Conservation (phyloP, 179 eudicot genomes). For the Nepenthes alata region DNA sequence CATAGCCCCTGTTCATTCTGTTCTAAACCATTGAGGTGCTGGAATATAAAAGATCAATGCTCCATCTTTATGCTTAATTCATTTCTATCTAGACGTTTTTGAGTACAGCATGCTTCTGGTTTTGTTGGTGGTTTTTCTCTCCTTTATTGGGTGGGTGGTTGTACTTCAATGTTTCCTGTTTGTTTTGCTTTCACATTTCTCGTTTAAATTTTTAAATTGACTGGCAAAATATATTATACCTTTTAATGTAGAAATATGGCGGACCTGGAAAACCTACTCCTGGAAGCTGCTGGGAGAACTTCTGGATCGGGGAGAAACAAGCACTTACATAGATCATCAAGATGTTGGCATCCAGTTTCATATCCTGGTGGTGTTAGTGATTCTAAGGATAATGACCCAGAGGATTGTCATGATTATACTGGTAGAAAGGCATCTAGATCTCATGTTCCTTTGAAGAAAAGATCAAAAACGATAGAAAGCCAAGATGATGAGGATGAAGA, state of each 20-base stretch:
- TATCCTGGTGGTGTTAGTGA: conserved; percentile 74
- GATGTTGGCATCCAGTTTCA: conserved; percentile 40
- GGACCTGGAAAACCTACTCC: conserved; percentile 68
- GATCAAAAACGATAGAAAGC: conserved; percentile 54
- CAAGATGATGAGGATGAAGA: conserved; percentile 29
- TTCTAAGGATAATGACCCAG: conserved; percentile 66
- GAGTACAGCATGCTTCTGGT: too few species aligned
- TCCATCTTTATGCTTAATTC: too few species aligned
- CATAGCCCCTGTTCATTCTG: too few species aligned
- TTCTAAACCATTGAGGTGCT: too few species aligned
- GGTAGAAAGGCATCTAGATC: conserved; percentile 50
- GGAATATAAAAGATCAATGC: too few species aligned
- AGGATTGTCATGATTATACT: conserved; percentile 39
- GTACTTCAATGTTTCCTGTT: too few species aligned
- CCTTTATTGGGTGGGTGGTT: too few species aligned
- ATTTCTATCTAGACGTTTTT: too few species aligned
- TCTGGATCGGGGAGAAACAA: conserved; percentile 40
- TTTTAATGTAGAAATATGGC: conserved; percentile 18
- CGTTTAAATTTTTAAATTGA: too few species aligned
- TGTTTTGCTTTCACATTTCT: too few species aligned
- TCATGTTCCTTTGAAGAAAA: conserved; percentile 72
- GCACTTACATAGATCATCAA: conserved; percentile 35
- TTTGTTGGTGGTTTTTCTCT: too few species aligned
- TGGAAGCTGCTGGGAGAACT: conserved; percentile 89
- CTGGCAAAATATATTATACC: too few species aligned